These are phyloP conservation scores for Chlamydomonas sp. DNA, from an alignment of 139 green algal genomes.

Conservation along the genomic window DNA sequence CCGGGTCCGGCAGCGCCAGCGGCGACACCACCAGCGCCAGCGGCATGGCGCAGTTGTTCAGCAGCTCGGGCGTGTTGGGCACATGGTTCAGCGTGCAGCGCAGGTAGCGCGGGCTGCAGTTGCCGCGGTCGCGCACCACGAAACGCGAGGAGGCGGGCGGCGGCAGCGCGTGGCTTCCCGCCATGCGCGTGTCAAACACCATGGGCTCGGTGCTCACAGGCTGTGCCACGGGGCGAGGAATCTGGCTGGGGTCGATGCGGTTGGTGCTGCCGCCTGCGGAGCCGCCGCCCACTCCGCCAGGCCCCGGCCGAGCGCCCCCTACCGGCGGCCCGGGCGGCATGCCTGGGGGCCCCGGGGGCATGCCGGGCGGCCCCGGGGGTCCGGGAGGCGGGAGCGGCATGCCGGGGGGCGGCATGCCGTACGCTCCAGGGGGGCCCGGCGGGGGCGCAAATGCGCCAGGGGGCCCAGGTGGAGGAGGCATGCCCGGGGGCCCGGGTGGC, in stretches of 20 bases:
- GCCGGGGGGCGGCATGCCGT: background rate
- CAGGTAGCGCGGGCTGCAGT: slow-evolving; percentile 82
- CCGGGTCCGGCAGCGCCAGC: slow-evolving; percentile 78
- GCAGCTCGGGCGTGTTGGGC: slow-evolving; percentile 79
- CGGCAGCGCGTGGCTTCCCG: slow-evolving; percentile 47
- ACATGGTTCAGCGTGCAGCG: slow-evolving; percentile 85
- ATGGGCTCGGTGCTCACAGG: slow-evolving; percentile 34
- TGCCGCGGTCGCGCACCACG: slow-evolving; percentile 76
- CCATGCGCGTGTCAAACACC: slow-evolving; percentile 78
- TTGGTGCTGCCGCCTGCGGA: background rate
- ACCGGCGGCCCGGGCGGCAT: background rate
- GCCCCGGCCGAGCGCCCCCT: no score
- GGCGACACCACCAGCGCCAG: slow-evolving; percentile 86
- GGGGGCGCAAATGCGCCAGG: background rate
- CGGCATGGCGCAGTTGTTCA: slow-evolving; percentile 81
- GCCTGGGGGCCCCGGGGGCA: background rate
- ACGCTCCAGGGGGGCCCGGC: background rate
- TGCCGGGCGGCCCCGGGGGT: slow-evolving; percentile 13
- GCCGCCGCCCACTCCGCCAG: no score
- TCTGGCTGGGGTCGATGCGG: slow-evolving; percentile 88
- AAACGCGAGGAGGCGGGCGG: slow-evolving; percentile 54
- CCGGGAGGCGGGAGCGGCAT: background rate
- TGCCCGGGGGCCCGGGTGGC: background rate
- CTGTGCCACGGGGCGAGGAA: slow-evolving; percentile 73
- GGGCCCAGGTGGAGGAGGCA: slow-evolving; percentile 12